Conservation (phyloP, 345 rosid genomes). For the Anastatica hierochuntica region DNA sequence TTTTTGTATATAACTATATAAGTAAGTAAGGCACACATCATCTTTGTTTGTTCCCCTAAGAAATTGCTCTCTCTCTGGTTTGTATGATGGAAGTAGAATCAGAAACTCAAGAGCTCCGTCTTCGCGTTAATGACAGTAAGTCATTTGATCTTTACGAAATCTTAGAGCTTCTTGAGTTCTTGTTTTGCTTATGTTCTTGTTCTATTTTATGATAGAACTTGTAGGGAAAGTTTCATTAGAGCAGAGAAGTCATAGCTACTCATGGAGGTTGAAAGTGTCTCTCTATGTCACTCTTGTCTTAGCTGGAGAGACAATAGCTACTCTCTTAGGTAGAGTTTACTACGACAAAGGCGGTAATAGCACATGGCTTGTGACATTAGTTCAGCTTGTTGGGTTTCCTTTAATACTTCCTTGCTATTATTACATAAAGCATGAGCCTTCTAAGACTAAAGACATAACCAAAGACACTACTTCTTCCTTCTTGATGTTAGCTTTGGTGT, state of each 20-base stretch:
- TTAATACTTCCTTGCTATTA: constrained; percentile 36
- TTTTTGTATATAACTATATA: not conserved
- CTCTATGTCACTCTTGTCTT: constrained; percentile 28
- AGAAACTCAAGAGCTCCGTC: constrained; percentile 27
- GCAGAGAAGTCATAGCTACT: constrained; percentile 15
- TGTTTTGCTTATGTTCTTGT: constrained; percentile 7
- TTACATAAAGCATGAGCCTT: constrained; percentile 9
- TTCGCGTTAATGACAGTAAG: constrained; percentile 17
- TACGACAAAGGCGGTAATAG: constrained; percentile 46
- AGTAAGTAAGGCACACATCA: constrained; percentile 14
- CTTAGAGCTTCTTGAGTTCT: not conserved
- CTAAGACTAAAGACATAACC: not conserved
- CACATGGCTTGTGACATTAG: constrained; percentile 42
- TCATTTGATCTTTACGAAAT: not conserved
- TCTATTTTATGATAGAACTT: constrained; percentile 10
- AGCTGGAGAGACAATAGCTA: constrained; percentile 34
- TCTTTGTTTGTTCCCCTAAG: constrained; percentile 21
- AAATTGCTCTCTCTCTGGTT: constrained; percentile 2
- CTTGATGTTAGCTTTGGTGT: constrained; percentile 8
- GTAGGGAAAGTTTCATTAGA: not conserved
- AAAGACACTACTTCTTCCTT: not conserved
- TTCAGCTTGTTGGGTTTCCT: constrained; percentile 43
- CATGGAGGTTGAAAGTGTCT: constrained; percentile 25
- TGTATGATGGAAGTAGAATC: constrained; percentile 18
- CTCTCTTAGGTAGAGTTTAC: constrained; percentile 43